These are phyloP conservation scores for Alternaria angustiovoidea DNA, from an alignment of 2,329 filamentous ascomycete species.

Conservation along the genomic window DNA sequence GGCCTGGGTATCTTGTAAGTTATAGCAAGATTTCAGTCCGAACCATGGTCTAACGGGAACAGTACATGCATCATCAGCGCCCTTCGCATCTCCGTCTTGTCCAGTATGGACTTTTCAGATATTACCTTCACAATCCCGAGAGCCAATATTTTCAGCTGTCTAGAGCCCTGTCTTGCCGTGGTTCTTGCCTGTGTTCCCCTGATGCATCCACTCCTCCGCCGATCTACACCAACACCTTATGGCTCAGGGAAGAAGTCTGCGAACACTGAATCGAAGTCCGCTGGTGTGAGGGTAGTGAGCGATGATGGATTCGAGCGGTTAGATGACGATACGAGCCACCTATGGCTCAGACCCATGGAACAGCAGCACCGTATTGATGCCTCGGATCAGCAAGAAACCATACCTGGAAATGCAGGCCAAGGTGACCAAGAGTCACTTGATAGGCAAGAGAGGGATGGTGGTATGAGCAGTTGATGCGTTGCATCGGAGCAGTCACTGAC, in stretches of 20 bases:
- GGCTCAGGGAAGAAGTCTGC: not conserved
- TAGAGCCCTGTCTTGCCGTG: constrained; percentile 4
- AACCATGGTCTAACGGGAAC: not conserved
- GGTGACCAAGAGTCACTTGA: constrained; percentile 2
- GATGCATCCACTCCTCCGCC: constrained; percentile 2
- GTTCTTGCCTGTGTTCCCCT: not conserved
- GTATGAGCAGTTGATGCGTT: not conserved
- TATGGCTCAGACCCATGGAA: constrained; percentile 2
- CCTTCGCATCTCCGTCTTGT: constrained; percentile 1
- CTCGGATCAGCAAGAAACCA: not conserved
- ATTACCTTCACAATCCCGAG: constrained; percentile 2
- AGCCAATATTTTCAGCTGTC: constrained; percentile 4
- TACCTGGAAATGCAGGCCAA: not conserved
- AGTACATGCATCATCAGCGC: constrained; percentile 1
- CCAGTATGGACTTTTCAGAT: constrained; percentile 1
- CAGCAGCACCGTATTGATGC: not conserved
- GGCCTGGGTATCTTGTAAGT: constrained; percentile 4
- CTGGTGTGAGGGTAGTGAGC: not conserved
- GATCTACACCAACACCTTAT: not conserved
- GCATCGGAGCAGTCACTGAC: not conserved
- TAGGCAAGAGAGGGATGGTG: not conserved
- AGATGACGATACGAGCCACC: not conserved
- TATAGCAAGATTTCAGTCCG: not conserved
- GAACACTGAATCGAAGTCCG: not conserved
- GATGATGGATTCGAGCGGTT: constrained; percentile 2